Evolutionary conservation across 2,329 filamentous ascomycete genomes (phyloP).

Genomic region (Ascochyta viciae-villosae): DNA sequence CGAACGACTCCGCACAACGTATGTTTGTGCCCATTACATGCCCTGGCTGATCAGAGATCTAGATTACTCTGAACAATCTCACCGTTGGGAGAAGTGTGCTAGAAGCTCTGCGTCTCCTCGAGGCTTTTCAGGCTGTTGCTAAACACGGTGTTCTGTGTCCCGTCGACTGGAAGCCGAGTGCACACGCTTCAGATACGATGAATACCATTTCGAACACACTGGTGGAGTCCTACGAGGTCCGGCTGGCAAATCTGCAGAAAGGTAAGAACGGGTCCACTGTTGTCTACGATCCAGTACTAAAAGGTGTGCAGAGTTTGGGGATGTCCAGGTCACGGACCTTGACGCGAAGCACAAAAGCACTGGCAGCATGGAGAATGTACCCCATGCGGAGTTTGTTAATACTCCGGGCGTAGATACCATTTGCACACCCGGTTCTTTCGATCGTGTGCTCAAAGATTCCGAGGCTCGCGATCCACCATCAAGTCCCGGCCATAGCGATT

Average conservation of each 20-base stretch:
- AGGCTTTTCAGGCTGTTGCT: constrained; percentile 41
- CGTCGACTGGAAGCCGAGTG: constrained; percentile 38
- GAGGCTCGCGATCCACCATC: constrained; percentile 6
- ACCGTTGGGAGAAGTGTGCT: constrained; percentile 41
- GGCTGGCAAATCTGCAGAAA: constrained; percentile 34
- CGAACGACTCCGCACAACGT: too few species aligned
- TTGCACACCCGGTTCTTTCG: background rate
- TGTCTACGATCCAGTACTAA: background rate
- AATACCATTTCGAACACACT: constrained; percentile 37
- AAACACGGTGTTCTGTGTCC: constrained; percentile 42
- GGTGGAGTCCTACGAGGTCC: constrained; percentile 35
- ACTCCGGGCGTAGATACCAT: background rate
- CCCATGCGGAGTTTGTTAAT: constrained; percentile 8
- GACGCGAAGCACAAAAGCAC: constrained; percentile 17
- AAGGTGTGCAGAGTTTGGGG: constrained; percentile 25
- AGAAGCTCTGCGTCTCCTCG: constrained; percentile 39
- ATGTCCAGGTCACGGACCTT: constrained; percentile 27
- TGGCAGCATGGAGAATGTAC: background rate
- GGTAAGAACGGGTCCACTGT: background rate
- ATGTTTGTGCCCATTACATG: too few species aligned
- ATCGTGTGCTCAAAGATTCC: background rate
- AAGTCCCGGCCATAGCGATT: constrained; percentile 1
- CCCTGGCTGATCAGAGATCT: background rate
- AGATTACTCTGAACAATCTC: constrained; percentile 40
- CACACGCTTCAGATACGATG: constrained; percentile 24